Percentiles rank a stretch among this genome's conserved stretches.
phyloP scores from a whole-genome alignment of 2,329 filamentous ascomycete genomes.

The Ascochyta fabae region DNA sequence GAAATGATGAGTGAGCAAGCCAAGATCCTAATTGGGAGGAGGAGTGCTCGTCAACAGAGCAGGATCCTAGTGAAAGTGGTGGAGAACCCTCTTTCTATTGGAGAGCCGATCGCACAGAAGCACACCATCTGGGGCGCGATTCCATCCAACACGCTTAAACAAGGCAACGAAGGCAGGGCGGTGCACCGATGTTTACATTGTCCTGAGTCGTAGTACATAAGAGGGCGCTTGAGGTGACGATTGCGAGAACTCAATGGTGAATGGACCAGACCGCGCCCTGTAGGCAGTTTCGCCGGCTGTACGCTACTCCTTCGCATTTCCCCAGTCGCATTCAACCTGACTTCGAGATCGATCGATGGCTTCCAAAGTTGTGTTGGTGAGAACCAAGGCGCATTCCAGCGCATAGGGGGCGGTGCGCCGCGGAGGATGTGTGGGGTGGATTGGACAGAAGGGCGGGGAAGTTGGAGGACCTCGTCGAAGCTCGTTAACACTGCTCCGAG shows the following conservation, averaged over 20 bases:
- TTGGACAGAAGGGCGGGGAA: conserved; percentile 33
- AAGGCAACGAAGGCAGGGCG: conserved; percentile 36
- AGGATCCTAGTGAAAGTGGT: conserved; percentile 25
- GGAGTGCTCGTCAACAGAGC: conserved; percentile 16
- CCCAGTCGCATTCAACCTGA: conserved; percentile 7
- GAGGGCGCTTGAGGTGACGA: conserved; percentile 13
- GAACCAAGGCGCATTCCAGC: conserved; percentile 13
- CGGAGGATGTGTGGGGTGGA: conserved; percentile 20
- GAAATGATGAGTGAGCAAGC: conserved; percentile 30
- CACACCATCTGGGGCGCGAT: conserved; percentile 36
- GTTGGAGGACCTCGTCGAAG: conserved; percentile 24
- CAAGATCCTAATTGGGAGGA: conserved; percentile 25
- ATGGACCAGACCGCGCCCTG: conserved; percentile 12
- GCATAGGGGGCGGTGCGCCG: conserved; percentile 41
- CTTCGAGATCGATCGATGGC: conserved; percentile 13
- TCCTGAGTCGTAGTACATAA: conserved; percentile 21
- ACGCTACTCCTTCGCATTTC: conserved; percentile 10
- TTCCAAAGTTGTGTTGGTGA: conserved; percentile 2
- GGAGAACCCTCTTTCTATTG: conserved; percentile 28
- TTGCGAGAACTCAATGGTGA: conserved; percentile 12
- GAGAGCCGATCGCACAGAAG: conserved; percentile 20
- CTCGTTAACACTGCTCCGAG: conserved; percentile 11
- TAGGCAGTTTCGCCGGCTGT: conserved; percentile 27
- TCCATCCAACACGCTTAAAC: conserved; percentile 17
- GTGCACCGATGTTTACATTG: conserved; percentile 27